Evolutionary conservation across 768 basidiomycete genomes (phyloP), one percentile per base, ranked within the genome.

Genomic region (Leucosporidium scottii): DNA sequence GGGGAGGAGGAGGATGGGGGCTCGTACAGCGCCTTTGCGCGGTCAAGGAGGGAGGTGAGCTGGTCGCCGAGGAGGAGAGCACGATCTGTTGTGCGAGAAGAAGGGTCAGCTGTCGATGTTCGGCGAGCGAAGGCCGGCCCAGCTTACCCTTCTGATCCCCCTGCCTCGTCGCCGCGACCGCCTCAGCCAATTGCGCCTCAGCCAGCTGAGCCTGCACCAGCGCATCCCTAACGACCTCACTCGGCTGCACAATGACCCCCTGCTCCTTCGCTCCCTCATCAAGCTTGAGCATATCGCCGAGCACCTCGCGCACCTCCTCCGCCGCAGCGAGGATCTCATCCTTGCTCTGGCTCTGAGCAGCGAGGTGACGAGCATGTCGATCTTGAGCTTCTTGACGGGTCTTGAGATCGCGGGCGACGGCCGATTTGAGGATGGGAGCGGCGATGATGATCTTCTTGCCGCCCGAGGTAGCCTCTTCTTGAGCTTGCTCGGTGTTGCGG

Each of bases 401-500:
- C 48, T 80, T 78, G 58, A 80, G 78, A n/a, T 77, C 73, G n/a
- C 73, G 69, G 1, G 79, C 79, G 31, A 81, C 72, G 2, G 73
- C 69, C 4, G 75, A 77, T 67, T 79, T 78, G 68, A 77, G 77
- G 71, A 82, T 79, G 1, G 80, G 79, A 48, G 74, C 75, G 63
- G 84, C 82, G 28, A 79, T 74, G 17, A 76, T 75, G 0, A 71
- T 50, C 30, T 73, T 74, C 54, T 63, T 69, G 17, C 59, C 68
- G 3, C 51, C 20, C 5, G 59, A 62, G n/a, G 66, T 61, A 1
- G 70, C 66, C 47, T 73, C 67, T 9, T 62, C 68, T 61, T 77
- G 77, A 3, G 80, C 93, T 64, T 88, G 86, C 76, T 97, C 93
- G 0, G 94, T 98, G 73, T 99, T 98, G 65, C 93, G 81, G 12